Percentiles rank a stretch among this genome's conserved stretches.
phyloP scores from a whole-genome alignment of 768 basidiomycete genomes.

The Russula abietina region DNA sequence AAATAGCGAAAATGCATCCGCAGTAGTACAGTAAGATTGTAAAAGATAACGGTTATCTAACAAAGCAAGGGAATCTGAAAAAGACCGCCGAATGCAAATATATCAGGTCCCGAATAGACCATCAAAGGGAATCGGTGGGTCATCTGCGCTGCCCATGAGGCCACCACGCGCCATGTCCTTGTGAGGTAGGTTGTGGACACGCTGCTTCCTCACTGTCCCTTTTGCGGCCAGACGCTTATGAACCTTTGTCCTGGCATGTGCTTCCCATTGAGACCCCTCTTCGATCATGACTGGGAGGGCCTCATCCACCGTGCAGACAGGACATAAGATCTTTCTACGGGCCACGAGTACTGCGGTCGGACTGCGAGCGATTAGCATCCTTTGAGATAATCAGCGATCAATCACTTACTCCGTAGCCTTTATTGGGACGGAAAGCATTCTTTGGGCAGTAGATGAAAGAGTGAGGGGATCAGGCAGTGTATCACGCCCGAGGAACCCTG shows the following conservation, averaged over 20 bases:
- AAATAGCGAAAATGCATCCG: not conserved
- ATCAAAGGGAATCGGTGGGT: not conserved
- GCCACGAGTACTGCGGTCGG: constrained; percentile 50
- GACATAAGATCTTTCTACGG: constrained; percentile 53
- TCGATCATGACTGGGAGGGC: constrained; percentile 62
- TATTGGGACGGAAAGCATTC: constrained; percentile 42
- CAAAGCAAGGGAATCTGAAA: not conserved
- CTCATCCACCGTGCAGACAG: constrained; percentile 52
- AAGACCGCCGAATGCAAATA: not conserved
- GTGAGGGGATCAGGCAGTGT: constrained; percentile 50
- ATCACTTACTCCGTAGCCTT: constrained; percentile 43
- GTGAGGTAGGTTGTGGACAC: not conserved
- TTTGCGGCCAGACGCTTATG: constrained; percentile 45
- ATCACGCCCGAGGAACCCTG: constrained; percentile 24
- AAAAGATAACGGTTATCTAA: not conserved
- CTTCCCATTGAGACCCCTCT: constrained; percentile 45
- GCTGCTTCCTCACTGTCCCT: constrained; percentile 10
- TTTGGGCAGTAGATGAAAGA: constrained; percentile 50
- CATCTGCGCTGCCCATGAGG: not conserved
- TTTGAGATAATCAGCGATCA: not conserved
- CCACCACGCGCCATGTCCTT: not conserved
- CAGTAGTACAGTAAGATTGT: too few relatives aligned
- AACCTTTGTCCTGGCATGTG: constrained; percentile 48
- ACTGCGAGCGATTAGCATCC: constrained; percentile 35
- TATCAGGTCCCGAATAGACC: not conserved